Evolutionary conservation across 306 rosid species (phyloP).

Genomic region (Dryas octopetala): DNA sequence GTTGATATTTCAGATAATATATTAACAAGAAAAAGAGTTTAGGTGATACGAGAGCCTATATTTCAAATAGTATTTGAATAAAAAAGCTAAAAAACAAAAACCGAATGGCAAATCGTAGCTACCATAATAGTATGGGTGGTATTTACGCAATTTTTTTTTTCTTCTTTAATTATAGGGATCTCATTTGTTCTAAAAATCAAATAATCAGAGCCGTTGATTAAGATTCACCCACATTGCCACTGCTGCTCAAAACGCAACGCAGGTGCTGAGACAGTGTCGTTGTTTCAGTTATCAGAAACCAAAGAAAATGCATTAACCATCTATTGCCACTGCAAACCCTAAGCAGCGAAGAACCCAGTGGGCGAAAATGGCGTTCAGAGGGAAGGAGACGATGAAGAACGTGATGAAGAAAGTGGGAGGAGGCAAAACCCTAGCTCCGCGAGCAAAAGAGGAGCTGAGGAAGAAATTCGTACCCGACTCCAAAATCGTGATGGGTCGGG

Average conservation of each 20-base stretch:
- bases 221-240: background rate
- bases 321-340: background rate
- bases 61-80: too few relatives aligned
- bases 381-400: conserved; percentile 82
- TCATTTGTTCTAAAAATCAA: background rate
- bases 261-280: background rate
- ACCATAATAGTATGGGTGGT: too few relatives aligned
- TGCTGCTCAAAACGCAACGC: conserved; percentile 4
- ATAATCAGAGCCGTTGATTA: background rate
- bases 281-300: background rate
- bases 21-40: too few relatives aligned
- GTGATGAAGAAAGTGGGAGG: conserved; percentile 56
- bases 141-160: too few relatives aligned
- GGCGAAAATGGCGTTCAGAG: conserved; percentile 67
- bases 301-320: background rate
- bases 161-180: too few relatives aligned
- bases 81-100: too few relatives aligned
- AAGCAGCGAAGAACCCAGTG: background rate
- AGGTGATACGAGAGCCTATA: too few relatives aligned
- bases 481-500: conserved; percentile 79
- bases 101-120: too few relatives aligned
- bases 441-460: conserved; percentile 55
- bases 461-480: conserved; percentile 64
- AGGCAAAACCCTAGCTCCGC: conserved; percentile 56
- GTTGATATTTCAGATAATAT: too few relatives aligned